These are phyloP conservation scores for Eimeria necatrix DNA, from an alignment of 169 alveolate species.

Conservation along the genomic window DNA sequence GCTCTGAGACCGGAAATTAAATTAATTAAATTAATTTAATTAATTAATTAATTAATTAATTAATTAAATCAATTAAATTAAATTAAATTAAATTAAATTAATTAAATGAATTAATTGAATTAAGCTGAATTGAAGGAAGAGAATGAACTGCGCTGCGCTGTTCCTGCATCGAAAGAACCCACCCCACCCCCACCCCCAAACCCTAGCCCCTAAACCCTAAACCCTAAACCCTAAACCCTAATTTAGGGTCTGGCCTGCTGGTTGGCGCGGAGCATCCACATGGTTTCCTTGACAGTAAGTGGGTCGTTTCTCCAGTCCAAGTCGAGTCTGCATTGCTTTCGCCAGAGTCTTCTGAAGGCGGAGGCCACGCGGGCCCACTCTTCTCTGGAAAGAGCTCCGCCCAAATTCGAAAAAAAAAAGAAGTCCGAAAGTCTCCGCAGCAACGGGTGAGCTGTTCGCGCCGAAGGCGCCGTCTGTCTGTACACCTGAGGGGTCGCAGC, in stretches of 20 bases:
- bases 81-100: neutral
- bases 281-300: slow-evolving; percentile 83
- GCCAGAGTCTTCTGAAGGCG: slow-evolving; percentile 82
- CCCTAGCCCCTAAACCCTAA: no score
- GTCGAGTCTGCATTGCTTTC: slow-evolving; percentile 83
- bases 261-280: slow-evolving; percentile 85
- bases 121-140: no score
- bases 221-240: no score
- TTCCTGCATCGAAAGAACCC: no score
- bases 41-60: neutral
- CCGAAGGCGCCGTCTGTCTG: slow-evolving; percentile 83
- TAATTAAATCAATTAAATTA: no score
- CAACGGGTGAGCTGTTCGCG: slow-evolving; percentile 83
- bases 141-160: no score
- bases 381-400: slow-evolving; percentile 6
- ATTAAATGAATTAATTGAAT: no score
- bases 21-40: neutral
- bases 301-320: slow-evolving; percentile 87
- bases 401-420: slow-evolving; percentile 55
- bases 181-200: no score
- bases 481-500: slow-evolving; percentile 75
- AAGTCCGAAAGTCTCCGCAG: slow-evolving; percentile 82
- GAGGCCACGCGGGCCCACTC: slow-evolving; percentile 85
- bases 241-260: slow-evolving; percentile 66
- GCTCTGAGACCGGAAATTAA: neutral